Percentiles rank a stretch among this genome's conserved stretches.
These are phyloP conservation scores for Gastrolobium bilobum DNA, from an alignment of 306 rosid genomes.

Conservation along the genomic window DNA sequence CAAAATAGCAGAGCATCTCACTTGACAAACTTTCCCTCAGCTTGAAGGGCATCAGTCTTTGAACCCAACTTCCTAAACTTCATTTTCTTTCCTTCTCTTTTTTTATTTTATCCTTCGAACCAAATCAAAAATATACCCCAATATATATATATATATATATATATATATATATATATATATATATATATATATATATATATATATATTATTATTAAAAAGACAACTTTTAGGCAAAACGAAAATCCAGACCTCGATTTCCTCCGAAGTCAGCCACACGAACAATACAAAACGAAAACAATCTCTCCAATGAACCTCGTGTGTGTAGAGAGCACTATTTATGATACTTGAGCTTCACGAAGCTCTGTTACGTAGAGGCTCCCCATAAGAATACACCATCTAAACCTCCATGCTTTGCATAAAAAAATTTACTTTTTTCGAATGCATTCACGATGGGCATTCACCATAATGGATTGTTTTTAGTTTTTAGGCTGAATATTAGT, in stretches of 20 bases:
- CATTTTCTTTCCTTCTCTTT: slow-evolving; percentile 53
- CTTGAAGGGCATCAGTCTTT: slow-evolving; percentile 88
- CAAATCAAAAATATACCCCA: background rate
- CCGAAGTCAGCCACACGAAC: slow-evolving; percentile 34
- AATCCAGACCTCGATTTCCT: slow-evolving; percentile 41
- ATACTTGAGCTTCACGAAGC: slow-evolving; percentile 10
- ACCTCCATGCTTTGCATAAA: slow-evolving; percentile 40
- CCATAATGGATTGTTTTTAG: too few species aligned
- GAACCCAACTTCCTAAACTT: slow-evolving; percentile 99
- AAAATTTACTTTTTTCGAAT: slow-evolving; percentile 43
- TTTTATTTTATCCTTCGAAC: background rate
- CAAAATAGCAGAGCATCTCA: slow-evolving; percentile 31
- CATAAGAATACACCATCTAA: slow-evolving; percentile 32
- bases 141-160: background rate
- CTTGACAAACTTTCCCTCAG: slow-evolving; percentile 84
- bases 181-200: background rate
- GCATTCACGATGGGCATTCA: slow-evolving; percentile 50
- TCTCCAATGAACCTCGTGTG: slow-evolving; percentile 10
- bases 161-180: background rate
- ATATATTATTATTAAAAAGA: background rate
- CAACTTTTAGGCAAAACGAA: slow-evolving; percentile 4
- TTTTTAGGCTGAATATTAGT: too few species aligned
- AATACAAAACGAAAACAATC: background rate
- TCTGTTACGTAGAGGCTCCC: slow-evolving; percentile 36
- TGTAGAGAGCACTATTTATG: background rate